Evolutionary conservation across 2,329 filamentous ascomycete species (phyloP), one percentile per base, ranked within the genome.

Genomic region (Sporothrix euskadiensis): DNA sequence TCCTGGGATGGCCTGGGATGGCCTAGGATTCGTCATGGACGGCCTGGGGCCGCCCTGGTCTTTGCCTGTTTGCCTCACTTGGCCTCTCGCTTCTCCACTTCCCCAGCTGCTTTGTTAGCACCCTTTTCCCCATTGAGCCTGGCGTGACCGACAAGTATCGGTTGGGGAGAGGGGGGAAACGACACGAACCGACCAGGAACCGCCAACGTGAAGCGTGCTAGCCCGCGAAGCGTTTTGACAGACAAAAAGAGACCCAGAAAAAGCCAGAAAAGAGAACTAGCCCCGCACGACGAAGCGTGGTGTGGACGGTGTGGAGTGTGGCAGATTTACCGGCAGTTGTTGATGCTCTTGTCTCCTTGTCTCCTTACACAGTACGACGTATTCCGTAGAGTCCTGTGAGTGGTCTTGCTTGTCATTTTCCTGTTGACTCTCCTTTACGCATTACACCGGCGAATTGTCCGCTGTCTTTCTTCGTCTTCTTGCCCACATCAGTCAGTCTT

Each of bases 91-190:
- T 65, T 44, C 59, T 26, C 59, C 59, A 65, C 59, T 59, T 65
- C 59, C 59, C 59, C 59, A 65, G 35, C 19, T 63, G 59, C 26
- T 35, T 19, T 35, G 44, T 19, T 49, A 49, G 44, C 44, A 41
- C 8, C 44, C 59, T 26, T 65, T 65, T 44, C 59, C 59, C 35
- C 59, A 44, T 65, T 65, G 59, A 65, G 59, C 22, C 59, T 44
- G 59, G 59, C n/a, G 56, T 30, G 14, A 6, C 4, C 22, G 19
- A 3, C 19, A 19, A 65, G n/a, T 22, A 26, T 65, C 59, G 59
- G 59, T 63, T 63, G 59, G 59, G 57, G 57, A 39, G 32, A 12
- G 30, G 56, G 30, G 56, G 30, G 19, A 56, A 49, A 16, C 14
- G 52, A 26, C n/a, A 16, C 59, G 32, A 44, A 63, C 59, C 59